A percentile compares a stretch with the other conserved stretches of the same genome.
Evolutionary conservation across 2,329 filamentous ascomycete genomes (phyloP).

Genomic region (Epichloe elymi): DNA sequence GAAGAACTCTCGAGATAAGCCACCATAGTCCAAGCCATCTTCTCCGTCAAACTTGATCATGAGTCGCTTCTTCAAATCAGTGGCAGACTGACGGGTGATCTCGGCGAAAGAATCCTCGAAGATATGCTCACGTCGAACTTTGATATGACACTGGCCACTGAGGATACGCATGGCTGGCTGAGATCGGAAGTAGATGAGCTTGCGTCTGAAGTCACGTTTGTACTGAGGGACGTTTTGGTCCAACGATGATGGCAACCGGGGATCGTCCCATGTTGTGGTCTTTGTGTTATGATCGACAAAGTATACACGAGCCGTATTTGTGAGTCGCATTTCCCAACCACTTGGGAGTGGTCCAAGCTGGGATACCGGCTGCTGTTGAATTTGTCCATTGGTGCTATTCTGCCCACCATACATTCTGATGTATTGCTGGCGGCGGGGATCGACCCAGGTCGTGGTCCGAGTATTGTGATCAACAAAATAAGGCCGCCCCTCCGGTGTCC

Average conservation of each 20-base stretch:
- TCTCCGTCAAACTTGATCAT: conserved; percentile 99
- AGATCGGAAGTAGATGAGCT: conserved; percentile 98
- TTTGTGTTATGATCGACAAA: conserved; percentile 99
- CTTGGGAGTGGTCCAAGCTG: conserved; percentile 90
- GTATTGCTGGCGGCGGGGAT: conserved; percentile 92
- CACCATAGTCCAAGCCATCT: conserved; percentile 94
- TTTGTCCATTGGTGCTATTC: conserved; percentile 70
- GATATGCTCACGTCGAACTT: conserved; percentile 90
- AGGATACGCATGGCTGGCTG: conserved; percentile 92
- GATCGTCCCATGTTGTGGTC: conserved; percentile 98
- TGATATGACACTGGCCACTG: conserved; percentile 94
- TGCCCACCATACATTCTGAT: conserved; percentile 93
- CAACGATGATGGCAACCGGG: conserved; percentile 82
- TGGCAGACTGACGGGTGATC: conserved; percentile 91
- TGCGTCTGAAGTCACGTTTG: conserved; percentile 95
- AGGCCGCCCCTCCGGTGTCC: conserved; percentile 83
- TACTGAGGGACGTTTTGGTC: conserved; percentile 99
- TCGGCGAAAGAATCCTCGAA: conserved; percentile 99
- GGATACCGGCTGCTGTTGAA: conserved; percentile 94
- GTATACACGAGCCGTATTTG: conserved; percentile 94
- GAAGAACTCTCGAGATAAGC: conserved; percentile 97
- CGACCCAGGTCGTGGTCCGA: conserved; percentile 95
- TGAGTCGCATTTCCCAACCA: conserved; percentile 98
- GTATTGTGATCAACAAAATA: conserved; percentile 99
- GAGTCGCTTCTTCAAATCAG: conserved; percentile 90